A percentile compares a stretch with the other conserved stretches of the same genome.
Evolutionary conservation across 116 monocot species (phyloP).

Genomic region (Papilionanthe hybrid): DNA sequence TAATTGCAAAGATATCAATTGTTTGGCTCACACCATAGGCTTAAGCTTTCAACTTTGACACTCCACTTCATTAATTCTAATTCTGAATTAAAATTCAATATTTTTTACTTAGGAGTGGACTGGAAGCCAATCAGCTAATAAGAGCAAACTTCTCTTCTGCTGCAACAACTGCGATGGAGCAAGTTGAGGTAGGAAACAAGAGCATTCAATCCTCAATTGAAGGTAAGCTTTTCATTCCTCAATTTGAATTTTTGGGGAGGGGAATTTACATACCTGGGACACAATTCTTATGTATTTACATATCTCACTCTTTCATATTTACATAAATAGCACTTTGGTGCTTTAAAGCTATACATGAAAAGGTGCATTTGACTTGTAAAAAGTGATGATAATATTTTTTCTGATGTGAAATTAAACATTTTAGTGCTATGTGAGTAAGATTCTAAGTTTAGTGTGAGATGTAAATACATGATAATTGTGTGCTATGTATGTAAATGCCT

Average conservation of each 20-base stretch:
- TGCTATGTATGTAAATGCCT: too few species aligned
- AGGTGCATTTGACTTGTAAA: too few species aligned
- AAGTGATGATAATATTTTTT: too few species aligned
- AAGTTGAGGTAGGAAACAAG: slow-evolving; percentile 42
- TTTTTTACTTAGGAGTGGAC: slow-evolving; percentile 20
- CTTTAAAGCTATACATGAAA: too few species aligned
- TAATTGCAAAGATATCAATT: background rate
- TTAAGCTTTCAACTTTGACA: background rate
- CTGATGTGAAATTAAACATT: too few species aligned
- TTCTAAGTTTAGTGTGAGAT: too few species aligned
- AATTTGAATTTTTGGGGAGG: background rate
- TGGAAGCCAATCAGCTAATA: slow-evolving; percentile 54
- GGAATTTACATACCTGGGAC: too few species aligned
- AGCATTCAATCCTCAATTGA: slow-evolving; percentile 55
- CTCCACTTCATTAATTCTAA: background rate
- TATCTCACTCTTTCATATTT: too few species aligned
- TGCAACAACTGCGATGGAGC: slow-evolving; percentile 39
- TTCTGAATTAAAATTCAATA: background rate
- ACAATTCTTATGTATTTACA: too few species aligned
- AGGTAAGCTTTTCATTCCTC: slow-evolving; percentile 18
- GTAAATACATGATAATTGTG: too few species aligned
- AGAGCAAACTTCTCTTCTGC: slow-evolving; percentile 52
- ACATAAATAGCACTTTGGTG: too few species aligned
- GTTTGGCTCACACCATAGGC: background rate
- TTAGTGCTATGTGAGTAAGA: too few species aligned